Conservation (phyloP, 2,329 filamentous ascomycete species). For the Fusarium robinianum region DNA sequence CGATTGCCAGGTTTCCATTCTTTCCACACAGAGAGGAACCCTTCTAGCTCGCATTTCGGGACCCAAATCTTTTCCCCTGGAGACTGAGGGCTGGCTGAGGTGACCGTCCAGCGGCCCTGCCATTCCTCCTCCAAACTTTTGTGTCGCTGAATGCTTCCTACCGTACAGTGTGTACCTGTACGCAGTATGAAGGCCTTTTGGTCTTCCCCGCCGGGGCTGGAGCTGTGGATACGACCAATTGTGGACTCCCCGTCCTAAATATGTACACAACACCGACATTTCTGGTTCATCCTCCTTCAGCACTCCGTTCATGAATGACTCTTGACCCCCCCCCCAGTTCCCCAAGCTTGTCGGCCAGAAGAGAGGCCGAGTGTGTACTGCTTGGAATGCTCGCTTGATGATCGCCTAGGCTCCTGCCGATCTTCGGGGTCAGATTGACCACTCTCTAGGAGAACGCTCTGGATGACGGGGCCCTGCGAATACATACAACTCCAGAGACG, state of each 20-base stretch:
- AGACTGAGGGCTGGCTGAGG: conserved; percentile 6
- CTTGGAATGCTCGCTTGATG: conserved; percentile 21
- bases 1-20: conserved; percentile 24
- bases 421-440: conserved; percentile 21
- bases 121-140: conserved; percentile 19
- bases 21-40: conserved; percentile 31
- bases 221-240: conserved; percentile 20
- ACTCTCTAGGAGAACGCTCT: conserved; percentile 8
- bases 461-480: conserved; percentile 18
- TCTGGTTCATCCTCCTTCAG: background rate
- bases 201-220: too few relatives aligned
- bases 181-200: too few relatives aligned
- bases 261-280: too few relatives aligned
- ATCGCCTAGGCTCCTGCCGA: conserved; percentile 32
- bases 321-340: background rate
- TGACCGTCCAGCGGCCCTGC: background rate
- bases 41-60: conserved; percentile 23
- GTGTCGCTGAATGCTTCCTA: conserved; percentile 11
- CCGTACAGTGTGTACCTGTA: too few relatives aligned
- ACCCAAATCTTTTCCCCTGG: conserved; percentile 7
- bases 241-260: too few relatives aligned
- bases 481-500: conserved; percentile 14
- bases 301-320: conserved; percentile 1
- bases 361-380: conserved; percentile 2
- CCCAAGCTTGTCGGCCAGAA: conserved; percentile 2